Evolutionary conservation across 2,329 filamentous ascomycete species (phyloP), one percentile per base, ranked within the genome.

Genomic region (Fusarium incarnatum): DNA sequence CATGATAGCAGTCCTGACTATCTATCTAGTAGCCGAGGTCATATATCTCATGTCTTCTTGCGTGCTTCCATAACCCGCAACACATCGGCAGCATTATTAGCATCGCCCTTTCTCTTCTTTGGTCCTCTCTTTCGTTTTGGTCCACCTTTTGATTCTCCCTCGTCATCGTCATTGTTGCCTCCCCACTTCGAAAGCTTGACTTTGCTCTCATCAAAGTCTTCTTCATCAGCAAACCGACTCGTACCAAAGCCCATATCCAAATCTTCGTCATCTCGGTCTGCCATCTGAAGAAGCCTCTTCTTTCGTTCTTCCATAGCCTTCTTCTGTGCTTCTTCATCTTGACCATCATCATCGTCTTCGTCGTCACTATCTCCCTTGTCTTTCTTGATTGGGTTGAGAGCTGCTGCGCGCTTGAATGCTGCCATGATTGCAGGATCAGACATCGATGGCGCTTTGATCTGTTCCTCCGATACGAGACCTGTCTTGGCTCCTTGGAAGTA

Each of bases 241-340:
- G 90, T 93, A 34, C 96, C 96, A 76, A 99, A 98, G 64, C 94
- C 95, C 85, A 98, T 88, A 76, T 99, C 96, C 81, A 99, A 87
- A 80, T 99, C 95, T 60, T 95, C 90, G 49, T 94, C 89, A 77
- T 98, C 95, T 49, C 94, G 88, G 72, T 92, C 91, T 58, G 90
- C 88, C 64, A 86, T 86, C 73, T 90, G 84, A 8, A 98, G 84
- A 83, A 98, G 92, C 70, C 88, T 91, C 78, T 89, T 91, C 54
- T 91, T 88, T 10, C 91, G 90, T 52, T 90, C 89, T 67, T 91
- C 87, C 66, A 89, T 88, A 3, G 88, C 88, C 73, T 80, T 83
- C 8, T 83, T 83, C 54, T 82, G 83, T 64, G 81, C 75, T n/a
- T 79, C 79, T 37, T 82, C 79, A 13, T 81, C 81, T 6, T 78